Evolutionary conservation across 306 rosid species (phyloP), one percentile per base, ranked within the genome.

Genomic region (Corylus heterophylla): DNA sequence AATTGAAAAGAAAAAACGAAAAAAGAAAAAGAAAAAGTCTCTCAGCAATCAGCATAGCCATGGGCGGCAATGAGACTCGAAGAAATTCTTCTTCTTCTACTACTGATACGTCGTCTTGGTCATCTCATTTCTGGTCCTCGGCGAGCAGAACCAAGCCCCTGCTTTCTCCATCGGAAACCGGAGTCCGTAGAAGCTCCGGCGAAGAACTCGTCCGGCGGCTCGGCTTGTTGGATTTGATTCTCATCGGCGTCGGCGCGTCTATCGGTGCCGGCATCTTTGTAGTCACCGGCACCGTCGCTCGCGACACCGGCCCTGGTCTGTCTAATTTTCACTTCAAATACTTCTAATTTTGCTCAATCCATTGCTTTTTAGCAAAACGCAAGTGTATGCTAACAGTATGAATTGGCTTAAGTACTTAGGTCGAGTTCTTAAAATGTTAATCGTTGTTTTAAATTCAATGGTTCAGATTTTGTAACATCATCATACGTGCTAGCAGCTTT

Each of bases 281-380:
- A 68, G 83, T 95, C 75, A 95, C 99, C 73, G 98, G 99, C 51
- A 95, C 98, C 76, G 99, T 95, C 54, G 99, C 99, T 71, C 94
- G 80, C n/a, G 98, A 91, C 61, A 79, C 87, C 18, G 98, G 97
- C 2, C 99, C 98, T 0, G 98, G 98, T 95, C 58, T 4, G 66
- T 73, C 51, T 42, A 4, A 4, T 49, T 71, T 49, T 44, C 54
- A 67, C 22, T 59, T 27, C 61, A 47, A n/a, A 63, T 39, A 54
- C 75, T 16, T 51, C 44, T 62, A 12, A 12, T 27, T 29, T 62
- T 2, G 69, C 44, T 4, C 14, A 11, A 25, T 25, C 16, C 13
- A 25, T 25, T 11, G 37, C 25, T 59, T 59, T 59, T 1, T 20
- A 59, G 12, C 66, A 59, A 7, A 49, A 22, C 37, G 11, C 16